Evolutionary conservation across 345 rosid species (phyloP), one percentile per base, ranked within the genome.

Genomic region (Arabidopsis arenosa): DNA sequence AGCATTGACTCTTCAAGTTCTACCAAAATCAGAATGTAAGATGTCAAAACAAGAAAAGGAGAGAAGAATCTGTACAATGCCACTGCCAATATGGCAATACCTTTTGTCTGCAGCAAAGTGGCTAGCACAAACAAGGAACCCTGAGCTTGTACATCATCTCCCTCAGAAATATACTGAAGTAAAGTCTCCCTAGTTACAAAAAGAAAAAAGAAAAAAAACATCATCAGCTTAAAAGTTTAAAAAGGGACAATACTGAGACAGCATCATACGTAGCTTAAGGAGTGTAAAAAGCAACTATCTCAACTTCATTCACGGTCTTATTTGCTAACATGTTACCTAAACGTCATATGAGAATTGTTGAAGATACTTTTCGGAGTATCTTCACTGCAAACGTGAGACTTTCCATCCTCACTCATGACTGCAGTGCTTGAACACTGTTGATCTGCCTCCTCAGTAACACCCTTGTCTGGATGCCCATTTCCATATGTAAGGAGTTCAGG

Each of bases 1-100:
- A 96, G 82, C 99, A 96, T 87, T 66, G 93, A 82, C 79, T 93
- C 99, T 70, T 96, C 97, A 81, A 93, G 84, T 79, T 96, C 99
- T 96, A 79, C 63, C 41, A 45, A 74, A 63, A 43, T 61, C 17
- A 33, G n/a, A 40, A 10, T n/a, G 72, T 62, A 55, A 69, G 47
- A 55, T 3, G 13, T 28, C 66, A 61, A 68, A 55, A 75, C 63
- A 41, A 59, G 71, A 17, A 71, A 41, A 18, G 56, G 70, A 6
- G 13, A 80, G 35, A 63, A 49, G 51, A 52, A 37, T 1, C 33
- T 68, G 37, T 63, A 21, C 48, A 78, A 72, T 2, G 55, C 56
- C 57, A 83, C 56, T 2, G 57, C 63, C 58, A 83, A 54, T 21
- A 21, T 36, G 57, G 61, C 53, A 68, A 62, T 81, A 93, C 98